phyloP scores from a whole-genome alignment of 441 rosid genomes.

The Erysimum cheiri region DNA sequence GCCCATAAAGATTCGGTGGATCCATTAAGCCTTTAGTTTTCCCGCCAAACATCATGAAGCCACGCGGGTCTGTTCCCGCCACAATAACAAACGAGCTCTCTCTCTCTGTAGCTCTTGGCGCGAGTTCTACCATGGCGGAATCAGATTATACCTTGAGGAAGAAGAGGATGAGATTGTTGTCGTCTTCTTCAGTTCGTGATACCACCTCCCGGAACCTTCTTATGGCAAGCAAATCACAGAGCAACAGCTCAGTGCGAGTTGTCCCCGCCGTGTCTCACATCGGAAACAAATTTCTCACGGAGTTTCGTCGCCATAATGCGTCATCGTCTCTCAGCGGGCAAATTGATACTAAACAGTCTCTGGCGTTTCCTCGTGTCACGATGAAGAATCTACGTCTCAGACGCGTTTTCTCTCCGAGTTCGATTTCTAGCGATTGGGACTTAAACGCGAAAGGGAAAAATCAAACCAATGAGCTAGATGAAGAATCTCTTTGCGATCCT shows the following conservation, averaged over 20 bases:
- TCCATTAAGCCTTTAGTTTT: slow-evolving; percentile 1
- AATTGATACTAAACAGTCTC: background rate
- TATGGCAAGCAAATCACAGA: background rate
- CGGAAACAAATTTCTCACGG: background rate
- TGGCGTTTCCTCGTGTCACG: background rate
- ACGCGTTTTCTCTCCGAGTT: slow-evolving; percentile 10
- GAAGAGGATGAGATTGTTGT: background rate
- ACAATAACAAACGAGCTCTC: background rate
- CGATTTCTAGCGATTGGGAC: background rate
- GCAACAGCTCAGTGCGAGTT: background rate
- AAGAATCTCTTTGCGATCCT: background rate
- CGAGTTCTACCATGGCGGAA: background rate
- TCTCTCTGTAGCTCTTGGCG: background rate
- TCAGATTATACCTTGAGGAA: background rate
- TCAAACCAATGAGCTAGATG: background rate
- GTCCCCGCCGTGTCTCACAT: background rate
- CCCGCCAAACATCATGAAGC: slow-evolving; percentile 3
- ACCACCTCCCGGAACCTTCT: background rate
- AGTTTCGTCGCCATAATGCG: background rate
- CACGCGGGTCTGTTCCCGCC: background rate
- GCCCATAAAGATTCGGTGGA: slow-evolving; percentile 8
- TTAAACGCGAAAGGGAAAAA: background rate
- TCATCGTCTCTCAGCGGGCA: background rate
- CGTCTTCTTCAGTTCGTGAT: background rate
- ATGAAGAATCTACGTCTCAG: slow-evolving; percentile 16